Evolutionary conservation across 139 green algal species (phyloP), one percentile per base, ranked within the genome.

Genomic region (Chlorella ohadii): DNA sequence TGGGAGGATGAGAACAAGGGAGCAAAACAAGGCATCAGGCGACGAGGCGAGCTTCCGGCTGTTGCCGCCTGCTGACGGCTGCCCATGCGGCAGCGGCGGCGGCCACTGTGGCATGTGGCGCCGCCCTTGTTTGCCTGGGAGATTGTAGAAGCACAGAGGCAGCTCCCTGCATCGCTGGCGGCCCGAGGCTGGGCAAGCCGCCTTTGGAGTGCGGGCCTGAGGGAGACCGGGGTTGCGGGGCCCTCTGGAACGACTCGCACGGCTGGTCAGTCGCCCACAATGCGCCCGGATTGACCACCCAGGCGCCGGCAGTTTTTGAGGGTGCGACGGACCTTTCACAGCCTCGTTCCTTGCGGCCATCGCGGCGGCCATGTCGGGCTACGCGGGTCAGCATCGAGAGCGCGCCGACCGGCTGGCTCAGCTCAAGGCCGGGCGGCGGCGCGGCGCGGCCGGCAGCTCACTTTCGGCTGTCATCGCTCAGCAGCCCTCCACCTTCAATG

Each of bases 401-500:
- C 72, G 44, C 31, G 39, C 41, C 39, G 70, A 59, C 39, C 38
- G 38, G 70, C 70, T 59, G 39, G 39, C 56, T 25, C 39, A 47
- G 27, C 17, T 36, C 7, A 20, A 51, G 15, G n/a, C 41, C 4
- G 72, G 27, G 25, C 28, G 44, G 12, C 7, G 72, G 44, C 72
- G 44, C 5, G 38, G 72, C 72, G n/a, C 44, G 44, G 27, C 16
- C 44, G 38, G 28, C 20, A 55, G 55, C 33, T 23, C 55, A 0
- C 76, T 82, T 13, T 39, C 76, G 19, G 27, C 57, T 4, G 33
- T 59, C 15, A 23, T 82, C 2, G 76, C 76, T 0, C 36, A 56
- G 23, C 76, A 72, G 36, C 76, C 76, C 11, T 36, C 33, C 55
- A 61, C 59, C 76, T 82, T 41, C 28, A 63, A 61, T 36, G 76